Conservation (phyloP, 805 yeast species). For the Kodamaea sagamina region DNA sequence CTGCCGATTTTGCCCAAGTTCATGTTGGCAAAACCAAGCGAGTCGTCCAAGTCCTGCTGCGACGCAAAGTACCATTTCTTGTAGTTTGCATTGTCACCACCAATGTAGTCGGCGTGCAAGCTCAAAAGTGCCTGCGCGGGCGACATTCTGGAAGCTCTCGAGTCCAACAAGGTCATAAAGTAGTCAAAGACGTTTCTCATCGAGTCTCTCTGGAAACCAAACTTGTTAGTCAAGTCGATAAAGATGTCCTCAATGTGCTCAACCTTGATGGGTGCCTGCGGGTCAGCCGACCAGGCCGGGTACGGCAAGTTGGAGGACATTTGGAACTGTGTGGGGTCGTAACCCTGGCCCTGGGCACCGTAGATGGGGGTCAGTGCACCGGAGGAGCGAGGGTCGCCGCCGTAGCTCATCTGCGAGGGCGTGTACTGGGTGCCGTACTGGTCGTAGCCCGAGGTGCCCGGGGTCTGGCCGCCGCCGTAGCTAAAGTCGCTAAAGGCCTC, state of each 20-base stretch:
- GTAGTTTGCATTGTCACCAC: constrained; percentile 84
- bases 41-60: constrained; percentile 82
- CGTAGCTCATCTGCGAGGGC: constrained; percentile 86
- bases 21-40: constrained; percentile 82
- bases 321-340: constrained; percentile 63
- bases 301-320: constrained; percentile 88
- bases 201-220: constrained; percentile 90
- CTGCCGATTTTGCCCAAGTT: constrained; percentile 71
- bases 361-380: constrained; percentile 95
- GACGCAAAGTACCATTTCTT: constrained; percentile 90
- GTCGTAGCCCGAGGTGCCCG: constrained; percentile 68
- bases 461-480: constrained; percentile 50
- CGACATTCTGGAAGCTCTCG: constrained; percentile 85
- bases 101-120: constrained; percentile 83
- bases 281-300: constrained; percentile 99
- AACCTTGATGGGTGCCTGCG: constrained; percentile 76
- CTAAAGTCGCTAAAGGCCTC: constrained; percentile 70
- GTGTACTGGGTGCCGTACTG: constrained; percentile 72
- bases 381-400: constrained; percentile 76
- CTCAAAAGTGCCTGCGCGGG: constrained; percentile 84
- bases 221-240: constrained; percentile 77
- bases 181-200: constrained; percentile 91
- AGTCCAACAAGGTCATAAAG: constrained; percentile 80
- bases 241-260: constrained; percentile 87
- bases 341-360: constrained; percentile 57